Evolutionary conservation across 352 stramenopile species (phyloP), one percentile per base, ranked within the genome.

Genomic region (Elongisporangium anandrum): DNA sequence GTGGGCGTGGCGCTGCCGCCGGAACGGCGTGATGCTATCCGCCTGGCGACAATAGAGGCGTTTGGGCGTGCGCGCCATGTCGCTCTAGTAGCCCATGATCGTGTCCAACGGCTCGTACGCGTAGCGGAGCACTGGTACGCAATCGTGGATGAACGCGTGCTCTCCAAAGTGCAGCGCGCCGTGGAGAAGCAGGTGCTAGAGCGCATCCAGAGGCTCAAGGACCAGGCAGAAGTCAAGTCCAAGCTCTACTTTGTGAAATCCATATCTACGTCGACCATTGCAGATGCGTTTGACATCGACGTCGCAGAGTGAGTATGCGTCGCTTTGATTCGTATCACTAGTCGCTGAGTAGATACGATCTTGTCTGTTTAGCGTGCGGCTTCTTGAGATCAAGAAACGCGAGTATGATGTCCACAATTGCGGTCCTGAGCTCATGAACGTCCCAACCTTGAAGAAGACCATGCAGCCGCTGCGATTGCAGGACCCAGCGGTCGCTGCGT

Each of bases 181-280:
- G 80, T 90, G 21, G 78, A 90, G 63, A 54, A 74, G 26, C 66
- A 87, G 52, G 68, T 88, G 21, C 41, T 91, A 9, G 66, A 64
- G 3, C 69, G 65, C 20, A 60, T 85, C 20, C 63, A 71, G 13
- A 64, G 76, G 1, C 55, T 87, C 10, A 68, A 63, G 7, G 66
- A 87, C 51, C 67, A 83, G 22, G 70, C 78, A 2, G 79, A 91
- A 45, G 75, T 84, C 45, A 58, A 52, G 19, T 87, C 77, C 4
- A 91, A 91, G 66, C 24, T 79, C 1, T 71, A 73, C 57, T 87
- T 88, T 24, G 77, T 89, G 52, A 83, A 85, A 56, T 70, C 71
- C 63, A 80, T 91, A 39, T 87, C 75, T 17, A 89, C 63, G 21
- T 82, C 73, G 13, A 76, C 70, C 6, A 80, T 88, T 55, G 77